Base-by-base conservation (phyloP, 2,329 filamentous ascomycete species). In the Geoglossum cookeanum region DNA sequence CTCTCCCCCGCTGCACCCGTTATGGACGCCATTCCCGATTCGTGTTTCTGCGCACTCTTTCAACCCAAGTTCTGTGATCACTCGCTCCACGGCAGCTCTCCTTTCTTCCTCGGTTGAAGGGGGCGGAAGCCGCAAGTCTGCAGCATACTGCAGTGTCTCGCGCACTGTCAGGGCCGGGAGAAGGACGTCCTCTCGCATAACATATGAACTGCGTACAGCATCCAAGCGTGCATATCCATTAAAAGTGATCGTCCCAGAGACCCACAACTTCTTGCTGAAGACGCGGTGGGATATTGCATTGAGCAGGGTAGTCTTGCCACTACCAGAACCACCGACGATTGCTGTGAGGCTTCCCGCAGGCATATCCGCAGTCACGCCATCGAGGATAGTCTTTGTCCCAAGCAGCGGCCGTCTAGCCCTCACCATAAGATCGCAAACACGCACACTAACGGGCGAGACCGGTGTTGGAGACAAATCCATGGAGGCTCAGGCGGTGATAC, bases 1-100 rank as follows among this genome's bases (percentile, higher is more conserved):
- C 67, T 90, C 86, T 2, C 85, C 86, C 0, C 86, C 85, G 49
- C 84, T 88, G 63, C 85, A 89, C 0, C 85, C 85, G 51, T 85
- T 82, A 63, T 87, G 83, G 55, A 78, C 76, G 58, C 77, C 78
- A 62, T 81, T 84, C 0, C 85, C 85, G 56, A 90, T 85, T 7
- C 81, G 73, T 0, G 85, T 90, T 61, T 87, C 72, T 29, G 85
- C 85, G 58, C 85, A 88, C 61, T 89, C 84, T 65, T 87, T 88
- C 45, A 90, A 67, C 0, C 85, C 83, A 1, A 90, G 69, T 63
- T 90, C 84, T 7, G 84, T 70, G 49, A 90, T 88, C 27, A 89
- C 84, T 62, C 86, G 81, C 60, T 90, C 84, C 1, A 90, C 85
- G 11, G 88, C 76, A 33, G 70, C 71, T 30, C 83, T 76, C 60